Evolutionary conservation across 108 stramenopile genomes (phyloP).

Genomic region (Nannochloropsis oceanica): DNA sequence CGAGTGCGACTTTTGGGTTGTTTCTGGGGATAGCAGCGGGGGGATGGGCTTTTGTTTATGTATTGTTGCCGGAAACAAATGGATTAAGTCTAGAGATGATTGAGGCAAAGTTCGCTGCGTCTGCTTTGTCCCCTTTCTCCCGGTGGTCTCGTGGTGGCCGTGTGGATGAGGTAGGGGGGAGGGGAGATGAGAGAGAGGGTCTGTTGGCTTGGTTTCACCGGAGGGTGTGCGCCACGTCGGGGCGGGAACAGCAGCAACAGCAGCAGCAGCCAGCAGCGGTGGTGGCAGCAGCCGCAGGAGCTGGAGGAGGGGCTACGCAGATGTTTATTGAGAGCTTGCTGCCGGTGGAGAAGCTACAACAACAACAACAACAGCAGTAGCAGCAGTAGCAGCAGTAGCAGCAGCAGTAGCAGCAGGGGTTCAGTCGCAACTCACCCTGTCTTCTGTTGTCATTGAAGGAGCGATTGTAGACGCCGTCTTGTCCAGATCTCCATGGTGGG

Average conservation of each 20-base stretch:
- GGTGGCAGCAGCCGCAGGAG: neutral
- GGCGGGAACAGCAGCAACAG: neutral
- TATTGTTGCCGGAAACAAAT: conserved; percentile 36
- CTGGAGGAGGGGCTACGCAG: neutral
- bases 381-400: too few relatives aligned
- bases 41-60: conserved; percentile 26
- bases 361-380: too few relatives aligned
- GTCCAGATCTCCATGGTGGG: too few relatives aligned
- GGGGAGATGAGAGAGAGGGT: neutral
- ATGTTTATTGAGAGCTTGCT: neutral
- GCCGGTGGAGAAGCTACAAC: neutral
- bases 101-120: conserved; percentile 20
- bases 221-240: neutral
- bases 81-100: conserved; percentile 35
- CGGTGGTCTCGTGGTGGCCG: neutral
- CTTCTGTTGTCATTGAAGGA: too few relatives aligned
- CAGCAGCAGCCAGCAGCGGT: neutral
- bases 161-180: neutral
- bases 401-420: too few relatives aligned
- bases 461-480: too few relatives aligned
- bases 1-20: conserved; percentile 21
- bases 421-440: too few relatives aligned
- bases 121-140: neutral
- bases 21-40: conserved; percentile 16
- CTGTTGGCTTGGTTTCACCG: neutral